A percentile compares a stretch with the other conserved stretches of the same genome.
These are phyloP conservation scores for Paramecium sexaurelia DNA, from an alignment of 73 alveolate species.

Conservation along the genomic window DNA sequence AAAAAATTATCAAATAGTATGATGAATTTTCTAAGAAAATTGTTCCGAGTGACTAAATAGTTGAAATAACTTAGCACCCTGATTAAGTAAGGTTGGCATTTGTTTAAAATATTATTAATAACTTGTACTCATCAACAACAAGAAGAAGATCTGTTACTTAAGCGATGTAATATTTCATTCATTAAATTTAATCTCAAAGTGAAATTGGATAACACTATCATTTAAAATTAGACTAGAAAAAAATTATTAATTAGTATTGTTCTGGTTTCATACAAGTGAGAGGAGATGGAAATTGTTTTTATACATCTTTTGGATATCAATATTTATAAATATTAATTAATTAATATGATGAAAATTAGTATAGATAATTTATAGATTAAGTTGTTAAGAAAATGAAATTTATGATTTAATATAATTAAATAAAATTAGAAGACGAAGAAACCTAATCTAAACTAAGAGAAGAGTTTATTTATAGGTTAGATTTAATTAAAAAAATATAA, in stretches of 20 bases:
- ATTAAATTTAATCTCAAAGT: not conserved
- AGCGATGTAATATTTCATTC: not conserved
- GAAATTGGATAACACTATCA: not conserved
- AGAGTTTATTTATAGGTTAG: not conserved
- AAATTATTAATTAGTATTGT: not conserved
- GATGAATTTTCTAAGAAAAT: no score
- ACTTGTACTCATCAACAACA: not conserved
- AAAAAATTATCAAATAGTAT: no score
- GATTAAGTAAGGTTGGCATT: no score
- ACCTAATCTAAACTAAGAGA: not conserved
- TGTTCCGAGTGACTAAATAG: no score
- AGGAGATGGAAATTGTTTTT: conserved; percentile 45
- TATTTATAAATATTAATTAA: not conserved
- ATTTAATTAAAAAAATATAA: not conserved
- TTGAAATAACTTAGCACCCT: no score
- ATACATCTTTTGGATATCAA: not conserved
- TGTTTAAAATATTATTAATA: not conserved
- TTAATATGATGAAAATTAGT: not conserved
- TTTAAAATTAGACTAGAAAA: not conserved
- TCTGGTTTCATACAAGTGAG: not conserved
- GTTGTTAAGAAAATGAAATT: not conserved
- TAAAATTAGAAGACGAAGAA: not conserved
- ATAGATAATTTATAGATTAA: not conserved
- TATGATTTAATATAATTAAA: not conserved
- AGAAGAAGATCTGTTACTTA: not conserved